Evolutionary conservation across 257 asterid species (phyloP), one percentile per base, ranked within the genome.

Genomic region (Forsythia suspensa): DNA sequence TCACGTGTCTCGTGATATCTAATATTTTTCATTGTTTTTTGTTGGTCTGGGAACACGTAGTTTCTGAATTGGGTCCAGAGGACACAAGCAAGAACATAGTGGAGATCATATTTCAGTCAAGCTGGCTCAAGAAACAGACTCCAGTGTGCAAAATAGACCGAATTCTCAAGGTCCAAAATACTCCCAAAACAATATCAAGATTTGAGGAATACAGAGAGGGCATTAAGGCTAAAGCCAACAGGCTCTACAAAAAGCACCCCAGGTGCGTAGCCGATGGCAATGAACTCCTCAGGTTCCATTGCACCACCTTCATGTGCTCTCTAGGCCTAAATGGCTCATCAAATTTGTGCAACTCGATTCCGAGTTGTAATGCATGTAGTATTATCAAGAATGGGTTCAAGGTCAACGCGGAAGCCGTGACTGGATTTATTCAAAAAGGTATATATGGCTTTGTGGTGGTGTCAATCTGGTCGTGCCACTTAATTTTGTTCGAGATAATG

Each of bases 31-130:
- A 15, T 65, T 20, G 8, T 48, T 18, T 42, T 29, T 4, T 41
- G 4, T 18, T 46, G 6, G 8, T 5, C 7, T 4, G 3, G 39
- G 70, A 18, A 59, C 20, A 18, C 3, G 3, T 87, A 93, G 98
- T 93, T 51, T 85, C 89, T 67, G 98, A 93, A 75, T 57, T 93
- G 90, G 97, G 94, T 63, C 87, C 92, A 1, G 97, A 93, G 71
- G 98, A 93, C 82, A 91, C 98, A 71, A 91, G 98, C 94, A 91
- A 89, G 88, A 91, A 93, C 96, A 91, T 93, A 79, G 97, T 93
- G 84, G 98, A 93, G 88, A 93, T 93, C 77, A 93, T 93, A 85
- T 93, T 93, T 80, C 98, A 93, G 79, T 93, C 98, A 80, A 93
- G 98, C 76, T 93, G 98, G 98, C 91, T 91, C 36, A 93, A 84